Conservation (phyloP, 1,284 basidiomycete genomes). For the Ustilago curta region DNA sequence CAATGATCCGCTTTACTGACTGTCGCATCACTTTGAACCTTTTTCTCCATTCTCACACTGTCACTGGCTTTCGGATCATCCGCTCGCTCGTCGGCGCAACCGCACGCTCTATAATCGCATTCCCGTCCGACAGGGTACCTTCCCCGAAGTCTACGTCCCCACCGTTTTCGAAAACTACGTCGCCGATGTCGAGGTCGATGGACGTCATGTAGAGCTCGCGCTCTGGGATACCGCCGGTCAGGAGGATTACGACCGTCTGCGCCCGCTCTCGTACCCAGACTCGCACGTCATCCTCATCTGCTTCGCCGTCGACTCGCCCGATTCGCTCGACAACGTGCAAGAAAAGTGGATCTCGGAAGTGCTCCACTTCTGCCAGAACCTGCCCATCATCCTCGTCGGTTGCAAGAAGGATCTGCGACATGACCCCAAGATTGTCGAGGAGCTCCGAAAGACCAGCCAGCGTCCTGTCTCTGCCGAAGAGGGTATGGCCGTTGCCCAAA, state of each 20-base stretch:
- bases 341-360: conserved; percentile 98
- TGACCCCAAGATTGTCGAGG: conserved; percentile 69
- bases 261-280: conserved; percentile 83
- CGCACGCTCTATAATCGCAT: conserved; percentile 1
- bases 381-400: conserved; percentile 89
- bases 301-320: conserved; percentile 90
- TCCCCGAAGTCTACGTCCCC: conserved; percentile 93
- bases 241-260: conserved; percentile 76
- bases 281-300: conserved; percentile 93
- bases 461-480: conserved; percentile 68
- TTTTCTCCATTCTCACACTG: not conserved
- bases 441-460: conserved; percentile 69
- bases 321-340: conserved; percentile 92
- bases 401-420: conserved; percentile 78
- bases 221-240: conserved; percentile 96
- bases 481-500: conserved; percentile 85
- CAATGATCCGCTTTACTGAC: not conserved
- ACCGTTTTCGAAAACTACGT: conserved; percentile 93
- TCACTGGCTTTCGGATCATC: not conserved
- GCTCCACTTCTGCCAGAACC: conserved; percentile 87
- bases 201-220: conserved; percentile 90
- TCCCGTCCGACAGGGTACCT: conserved; percentile 75
- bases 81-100: not conserved
- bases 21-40: not conserved
- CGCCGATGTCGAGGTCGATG: conserved; percentile 88